Evolutionary conservation across 805 yeast genomes (phyloP).

Genomic region (Wickerhamomyces ciferrii): DNA sequence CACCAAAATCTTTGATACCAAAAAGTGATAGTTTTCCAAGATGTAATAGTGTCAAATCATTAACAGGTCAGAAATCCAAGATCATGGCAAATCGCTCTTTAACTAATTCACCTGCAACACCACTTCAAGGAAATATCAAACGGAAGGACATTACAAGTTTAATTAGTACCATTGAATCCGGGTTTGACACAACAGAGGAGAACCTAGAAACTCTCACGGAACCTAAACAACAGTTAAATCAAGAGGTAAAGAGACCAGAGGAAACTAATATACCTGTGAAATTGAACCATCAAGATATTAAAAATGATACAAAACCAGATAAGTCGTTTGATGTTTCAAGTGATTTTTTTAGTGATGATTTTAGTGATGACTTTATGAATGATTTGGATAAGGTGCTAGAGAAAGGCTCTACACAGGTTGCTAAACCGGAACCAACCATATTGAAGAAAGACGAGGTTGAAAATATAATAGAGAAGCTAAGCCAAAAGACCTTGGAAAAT

Average conservation of each 20-base stretch:
- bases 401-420: conserved; percentile 1
- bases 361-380: conserved; percentile 20
- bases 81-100: neutral
- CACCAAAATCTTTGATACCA: neutral
- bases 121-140: neutral
- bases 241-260: neutral
- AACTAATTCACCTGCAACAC: conserved; percentile 6
- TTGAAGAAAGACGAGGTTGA: neutral
- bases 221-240: neutral
- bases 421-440: too few relatives aligned
- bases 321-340: conserved; percentile 11
- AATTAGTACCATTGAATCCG: conserved; percentile 9
- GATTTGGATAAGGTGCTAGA: conserved; percentile 8
- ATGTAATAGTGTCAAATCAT: neutral
- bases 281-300: neutral
- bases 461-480: neutral
- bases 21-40: conserved; percentile 11
- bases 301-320: neutral
- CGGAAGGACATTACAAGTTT: conserved; percentile 14
- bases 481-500: neutral
- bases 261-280: neutral
- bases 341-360: conserved; percentile 18
- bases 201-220: neutral
- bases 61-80: conserved; percentile 1
- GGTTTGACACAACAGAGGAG: neutral